A percentile compares a stretch with the other conserved stretches of the same genome.
Evolutionary conservation across 495 filamentous ascomycete species (phyloP).

Genomic region (Sordaria brevicollis): DNA sequence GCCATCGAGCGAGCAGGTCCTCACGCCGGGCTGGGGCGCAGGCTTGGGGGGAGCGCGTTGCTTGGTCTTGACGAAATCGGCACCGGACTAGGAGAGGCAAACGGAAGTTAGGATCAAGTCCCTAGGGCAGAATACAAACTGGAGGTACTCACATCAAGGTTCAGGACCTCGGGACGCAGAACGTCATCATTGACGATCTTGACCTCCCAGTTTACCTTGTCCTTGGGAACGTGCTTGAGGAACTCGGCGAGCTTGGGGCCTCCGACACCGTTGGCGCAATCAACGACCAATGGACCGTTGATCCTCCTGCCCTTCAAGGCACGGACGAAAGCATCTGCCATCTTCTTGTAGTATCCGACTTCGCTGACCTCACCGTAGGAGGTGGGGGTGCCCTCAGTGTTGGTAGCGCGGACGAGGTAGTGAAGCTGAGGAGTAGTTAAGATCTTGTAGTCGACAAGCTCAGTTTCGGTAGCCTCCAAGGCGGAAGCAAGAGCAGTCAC

Average conservation of each 20-base stretch:
- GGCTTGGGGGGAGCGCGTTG: conserved; percentile 82
- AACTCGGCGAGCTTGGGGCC: conserved; percentile 84
- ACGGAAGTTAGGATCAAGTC: neutral
- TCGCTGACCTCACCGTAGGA: conserved; percentile 84
- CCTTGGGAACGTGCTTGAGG: conserved; percentile 66
- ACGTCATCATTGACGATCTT: conserved; percentile 88
- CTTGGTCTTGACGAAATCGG: conserved; percentile 94
- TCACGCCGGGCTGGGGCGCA: conserved; percentile 59
- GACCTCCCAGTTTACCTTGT: conserved; percentile 61
- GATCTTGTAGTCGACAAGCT: conserved; percentile 70
- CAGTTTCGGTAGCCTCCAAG: conserved; percentile 61
- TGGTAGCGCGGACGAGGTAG: conserved; percentile 89
- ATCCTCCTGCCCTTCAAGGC: conserved; percentile 68
- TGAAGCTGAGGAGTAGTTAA: conserved; percentile 94
- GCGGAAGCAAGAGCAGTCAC: conserved; percentile 67
- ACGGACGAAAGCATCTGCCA: conserved; percentile 65
- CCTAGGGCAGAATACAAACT: neutral
- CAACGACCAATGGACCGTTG: conserved; percentile 64
- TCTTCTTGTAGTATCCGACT: conserved; percentile 89
- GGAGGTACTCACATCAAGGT: conserved; percentile 57
- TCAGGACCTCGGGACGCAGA: conserved; percentile 75
- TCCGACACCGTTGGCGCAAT: conserved; percentile 95
- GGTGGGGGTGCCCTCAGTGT: conserved; percentile 71
- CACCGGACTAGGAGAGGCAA: conserved; percentile 60
- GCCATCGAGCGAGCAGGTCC: conserved; percentile 88